phyloP scores from a whole-genome alignment of 169 alveolate genomes.

The Cryptosporidium tyzzeri region DNA sequence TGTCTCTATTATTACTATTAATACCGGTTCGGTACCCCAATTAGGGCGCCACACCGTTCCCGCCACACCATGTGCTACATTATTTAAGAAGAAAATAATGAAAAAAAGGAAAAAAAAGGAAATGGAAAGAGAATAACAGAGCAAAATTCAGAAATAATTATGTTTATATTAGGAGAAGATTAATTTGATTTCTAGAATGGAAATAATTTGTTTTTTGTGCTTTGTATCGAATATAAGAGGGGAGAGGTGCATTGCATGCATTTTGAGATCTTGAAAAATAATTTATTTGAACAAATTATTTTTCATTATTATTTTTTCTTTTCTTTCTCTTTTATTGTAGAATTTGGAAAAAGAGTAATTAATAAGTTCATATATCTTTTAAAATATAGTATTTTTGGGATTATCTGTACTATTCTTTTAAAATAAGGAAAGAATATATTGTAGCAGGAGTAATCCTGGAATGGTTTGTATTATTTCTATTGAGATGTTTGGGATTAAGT shows the following conservation, averaged over 20 bases:
- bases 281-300: too few species aligned
- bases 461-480: neutral
- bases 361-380: neutral
- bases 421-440: neutral
- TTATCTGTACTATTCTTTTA: neutral
- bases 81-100: neutral
- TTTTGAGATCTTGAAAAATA: slow-evolving; percentile 16
- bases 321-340: too few species aligned
- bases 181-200: neutral
- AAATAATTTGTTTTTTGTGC: neutral
- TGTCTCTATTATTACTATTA: neutral
- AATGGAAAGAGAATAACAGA: neutral
- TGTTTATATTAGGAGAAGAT: neutral
- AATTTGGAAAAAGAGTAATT: too few species aligned
- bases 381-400: neutral
- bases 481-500: neutral
- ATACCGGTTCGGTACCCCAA: neutral
- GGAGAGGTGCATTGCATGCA: slow-evolving; percentile 15
- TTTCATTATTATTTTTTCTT: too few species aligned
- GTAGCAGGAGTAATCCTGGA: neutral
- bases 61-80: slow-evolving; percentile 8
- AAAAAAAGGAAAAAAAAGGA: neutral
- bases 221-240: neutral
- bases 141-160: neutral
- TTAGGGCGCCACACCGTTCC: neutral